Conservation (phyloP, 768 basidiomycete genomes). For the Cubamyces lactineus region DNA sequence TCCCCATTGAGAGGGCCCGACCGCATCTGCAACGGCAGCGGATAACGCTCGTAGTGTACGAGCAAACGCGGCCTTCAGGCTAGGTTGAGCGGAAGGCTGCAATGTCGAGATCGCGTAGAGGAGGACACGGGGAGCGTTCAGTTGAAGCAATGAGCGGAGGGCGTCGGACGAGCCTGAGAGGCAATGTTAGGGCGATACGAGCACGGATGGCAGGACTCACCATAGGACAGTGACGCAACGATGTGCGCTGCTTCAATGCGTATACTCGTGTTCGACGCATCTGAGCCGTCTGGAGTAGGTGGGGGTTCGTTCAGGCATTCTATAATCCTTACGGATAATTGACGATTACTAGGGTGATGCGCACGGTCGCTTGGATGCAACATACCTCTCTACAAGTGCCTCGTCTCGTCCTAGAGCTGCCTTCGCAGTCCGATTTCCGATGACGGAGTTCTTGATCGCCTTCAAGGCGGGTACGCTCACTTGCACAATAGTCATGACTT, state of each 20-base stretch:
- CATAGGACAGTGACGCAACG: constrained; percentile 73
- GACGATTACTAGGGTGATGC: not conserved
- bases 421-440: constrained; percentile 81
- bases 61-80: constrained; percentile 59
- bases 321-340: constrained; percentile 51
- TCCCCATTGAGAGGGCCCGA: constrained; percentile 73
- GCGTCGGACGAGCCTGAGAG: constrained; percentile 61
- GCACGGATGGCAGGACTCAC: constrained; percentile 35
- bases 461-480: constrained; percentile 51
- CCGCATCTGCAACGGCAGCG: constrained; percentile 62
- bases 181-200: not conserved
- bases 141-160: constrained; percentile 56
- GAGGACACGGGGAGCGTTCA: constrained; percentile 61
- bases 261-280: constrained; percentile 51
- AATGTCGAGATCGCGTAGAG: constrained; percentile 62
- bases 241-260: constrained; percentile 77
- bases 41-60: constrained; percentile 66
- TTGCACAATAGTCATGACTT: constrained; percentile 34
- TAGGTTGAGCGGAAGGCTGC: constrained; percentile 39
- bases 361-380: not conserved
- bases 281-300: constrained; percentile 36
- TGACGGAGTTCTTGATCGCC: constrained; percentile 72
- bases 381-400: constrained; percentile 58
- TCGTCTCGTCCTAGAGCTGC: constrained; percentile 57
- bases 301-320: constrained; percentile 55